phyloP scores from a whole-genome alignment of 202 grass and related monocot genomes.

The Musa balbisiana region DNA sequence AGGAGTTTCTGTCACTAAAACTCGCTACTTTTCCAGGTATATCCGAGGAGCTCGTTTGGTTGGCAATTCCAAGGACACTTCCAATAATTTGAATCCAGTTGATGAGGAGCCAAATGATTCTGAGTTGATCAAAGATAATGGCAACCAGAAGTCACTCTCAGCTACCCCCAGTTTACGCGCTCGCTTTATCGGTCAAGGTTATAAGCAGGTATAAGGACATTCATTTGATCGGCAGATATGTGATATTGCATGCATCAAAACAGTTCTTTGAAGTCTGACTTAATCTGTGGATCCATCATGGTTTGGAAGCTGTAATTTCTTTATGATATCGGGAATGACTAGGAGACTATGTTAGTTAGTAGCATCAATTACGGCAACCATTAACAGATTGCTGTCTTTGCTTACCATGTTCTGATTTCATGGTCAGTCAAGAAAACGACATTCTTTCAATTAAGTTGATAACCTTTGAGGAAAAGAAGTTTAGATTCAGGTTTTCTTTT shows the following conservation, averaged over 20 bases:
- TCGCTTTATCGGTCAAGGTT: conserved; percentile 73
- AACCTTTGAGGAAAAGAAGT: too few species aligned
- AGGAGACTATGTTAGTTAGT: not conserved
- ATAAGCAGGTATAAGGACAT: conserved; percentile 63
- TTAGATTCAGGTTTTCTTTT: not conserved
- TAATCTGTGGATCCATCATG: not conserved
- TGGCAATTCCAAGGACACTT: conserved; percentile 29
- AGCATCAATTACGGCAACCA: not conserved
- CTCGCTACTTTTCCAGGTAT: conserved; percentile 36
- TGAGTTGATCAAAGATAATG: conserved; percentile 27
- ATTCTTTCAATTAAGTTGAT: not conserved
- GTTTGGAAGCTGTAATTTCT: not conserved
- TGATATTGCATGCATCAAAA: not conserved
- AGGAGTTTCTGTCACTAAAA: not conserved
- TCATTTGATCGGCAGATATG: not conserved
- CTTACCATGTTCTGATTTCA: not conserved
- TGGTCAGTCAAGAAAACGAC: not conserved
- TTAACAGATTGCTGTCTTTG: not conserved
- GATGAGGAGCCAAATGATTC: conserved; percentile 28
- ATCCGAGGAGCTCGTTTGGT: conserved; percentile 57
- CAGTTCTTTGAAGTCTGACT: not conserved
- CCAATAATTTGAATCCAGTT: conserved; percentile 28
- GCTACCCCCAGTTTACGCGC: conserved; percentile 31
- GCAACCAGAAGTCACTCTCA: conserved; percentile 7
- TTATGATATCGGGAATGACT: not conserved